Evolutionary conservation across 2,329 filamentous ascomycete species (phyloP), one percentile per base, ranked within the genome.

Genomic region (Xylariaceae sp.): DNA sequence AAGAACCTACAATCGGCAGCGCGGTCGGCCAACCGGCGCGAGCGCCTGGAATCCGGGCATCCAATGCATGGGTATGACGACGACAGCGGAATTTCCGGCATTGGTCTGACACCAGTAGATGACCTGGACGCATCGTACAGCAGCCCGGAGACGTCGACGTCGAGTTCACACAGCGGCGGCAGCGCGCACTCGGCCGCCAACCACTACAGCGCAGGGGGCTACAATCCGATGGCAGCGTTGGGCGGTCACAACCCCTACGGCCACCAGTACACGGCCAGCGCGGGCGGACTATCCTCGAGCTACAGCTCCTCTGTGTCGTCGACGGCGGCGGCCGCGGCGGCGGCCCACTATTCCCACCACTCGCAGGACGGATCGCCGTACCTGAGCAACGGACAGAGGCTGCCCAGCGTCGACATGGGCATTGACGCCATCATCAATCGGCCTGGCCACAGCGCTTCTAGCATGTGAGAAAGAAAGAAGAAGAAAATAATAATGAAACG

Each of bases 1-100:
- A 93, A 92, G 76, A 92, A 90, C 73, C 81, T 95, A 55, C 87
- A 89, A 70, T 85, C 86, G 65, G 84, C 86, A 50, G 81, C 86
- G 62, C 84, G 89, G 59, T 82, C 87, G 53, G 85, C 83, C 55
- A 80, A 83, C 56, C 84, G 87, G 62, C 87, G 87, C 67, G 87
- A 86, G 75, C 84, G 83, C 57, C 75, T 83, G 65, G 81, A 81
- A 73, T 75, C 74, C 29, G 74, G 75, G 49, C 74, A 79, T 60
- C 63, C 65, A 55, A 67, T 75, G 42, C 70, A 74, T 73, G 77
- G 75, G 74, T 84, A 83, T 79, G 82, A 84, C 76, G 88, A 89
- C 77, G 88, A 91, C 76, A 89, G 85, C 76, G 87, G 85, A 69
- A 83, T 89, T 76, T 87, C 82, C 70, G 81, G 79, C 73, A 81